These are phyloP conservation scores for Tulasnella sp. DNA, from an alignment of 768 basidiomycete genomes.

Conservation along the genomic window DNA sequence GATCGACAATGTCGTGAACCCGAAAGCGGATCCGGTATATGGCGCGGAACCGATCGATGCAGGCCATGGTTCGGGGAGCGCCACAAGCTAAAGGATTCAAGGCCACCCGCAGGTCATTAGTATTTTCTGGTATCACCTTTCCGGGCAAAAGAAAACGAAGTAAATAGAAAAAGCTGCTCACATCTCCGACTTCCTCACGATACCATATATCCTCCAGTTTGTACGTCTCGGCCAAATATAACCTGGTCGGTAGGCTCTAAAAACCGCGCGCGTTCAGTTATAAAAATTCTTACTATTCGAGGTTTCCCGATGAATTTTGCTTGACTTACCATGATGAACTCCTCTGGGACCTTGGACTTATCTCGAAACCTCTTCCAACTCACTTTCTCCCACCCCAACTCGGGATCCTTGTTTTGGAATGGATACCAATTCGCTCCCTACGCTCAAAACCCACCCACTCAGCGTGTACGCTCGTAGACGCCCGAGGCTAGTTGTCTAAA, in stretches of 20 bases:
- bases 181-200: conserved; percentile 32
- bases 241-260: conserved; percentile 32
- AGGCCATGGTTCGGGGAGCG: neutral
- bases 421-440: conserved; percentile 43
- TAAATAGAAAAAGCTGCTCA: conserved; percentile 20
- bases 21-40: conserved; percentile 28
- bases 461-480: neutral
- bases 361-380: conserved; percentile 31
- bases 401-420: conserved; percentile 24
- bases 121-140: too few relatives aligned
- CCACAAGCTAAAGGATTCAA: neutral
- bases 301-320: too few relatives aligned
- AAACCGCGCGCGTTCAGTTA: too few relatives aligned
- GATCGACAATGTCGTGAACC: conserved; percentile 39
- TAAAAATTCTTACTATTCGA: too few relatives aligned
- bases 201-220: conserved; percentile 31
- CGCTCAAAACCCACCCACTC: neutral
- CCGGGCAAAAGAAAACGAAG: too few relatives aligned
- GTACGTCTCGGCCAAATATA: conserved; percentile 25
- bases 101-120: neutral
- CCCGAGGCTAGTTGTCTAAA: neutral
- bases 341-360: neutral
- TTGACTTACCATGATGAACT: conserved; percentile 7
- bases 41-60: neutral
- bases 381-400: conserved; percentile 32